These are phyloP conservation scores for Helichrysum umbraculigerum DNA, from an alignment of 129 eudicot genomes.

Conservation along the genomic window DNA sequence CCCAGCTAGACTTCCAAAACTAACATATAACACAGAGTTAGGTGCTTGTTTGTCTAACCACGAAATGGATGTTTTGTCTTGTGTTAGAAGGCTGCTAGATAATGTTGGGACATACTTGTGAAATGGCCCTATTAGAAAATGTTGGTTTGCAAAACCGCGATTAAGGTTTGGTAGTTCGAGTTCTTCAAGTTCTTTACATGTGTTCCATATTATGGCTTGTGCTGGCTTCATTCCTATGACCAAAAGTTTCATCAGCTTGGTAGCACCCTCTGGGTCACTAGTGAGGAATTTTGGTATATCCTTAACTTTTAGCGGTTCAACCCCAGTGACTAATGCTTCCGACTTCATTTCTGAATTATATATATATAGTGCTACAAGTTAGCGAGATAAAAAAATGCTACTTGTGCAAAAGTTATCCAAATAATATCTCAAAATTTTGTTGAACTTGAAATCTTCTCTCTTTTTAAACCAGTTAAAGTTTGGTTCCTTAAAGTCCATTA, in stretches of 20 bases:
- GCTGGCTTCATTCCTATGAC: conserved; percentile 21
- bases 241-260: conserved; percentile 8
- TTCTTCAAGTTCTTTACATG: conserved; percentile 41
- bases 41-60: conserved; percentile 34
- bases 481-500: too few relatives aligned
- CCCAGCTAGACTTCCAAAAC: conserved; percentile 29
- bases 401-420: too few relatives aligned
- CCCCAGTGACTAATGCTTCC: conserved; percentile 14
- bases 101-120: conserved; percentile 31
- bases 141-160: conserved; percentile 10
- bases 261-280: background rate
- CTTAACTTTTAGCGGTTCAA: conserved; percentile 20
- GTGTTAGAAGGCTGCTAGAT: conserved; percentile 22
- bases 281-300: conserved; percentile 20
- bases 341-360: conserved; percentile 10
- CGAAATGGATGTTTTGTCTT: conserved; percentile 35
- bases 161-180: conserved; percentile 1
- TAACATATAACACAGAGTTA: conserved; percentile 29
- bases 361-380: background rate
- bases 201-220: conserved; percentile 28
- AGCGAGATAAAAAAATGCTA: background rate
- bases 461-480: too few relatives aligned
- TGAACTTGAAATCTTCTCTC: too few relatives aligned
- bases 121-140: conserved; percentile 40
- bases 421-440: too few relatives aligned